phyloP scores from a whole-genome alignment of 2,329 filamentous ascomycete genomes.

The Fusarium beomiforme region DNA sequence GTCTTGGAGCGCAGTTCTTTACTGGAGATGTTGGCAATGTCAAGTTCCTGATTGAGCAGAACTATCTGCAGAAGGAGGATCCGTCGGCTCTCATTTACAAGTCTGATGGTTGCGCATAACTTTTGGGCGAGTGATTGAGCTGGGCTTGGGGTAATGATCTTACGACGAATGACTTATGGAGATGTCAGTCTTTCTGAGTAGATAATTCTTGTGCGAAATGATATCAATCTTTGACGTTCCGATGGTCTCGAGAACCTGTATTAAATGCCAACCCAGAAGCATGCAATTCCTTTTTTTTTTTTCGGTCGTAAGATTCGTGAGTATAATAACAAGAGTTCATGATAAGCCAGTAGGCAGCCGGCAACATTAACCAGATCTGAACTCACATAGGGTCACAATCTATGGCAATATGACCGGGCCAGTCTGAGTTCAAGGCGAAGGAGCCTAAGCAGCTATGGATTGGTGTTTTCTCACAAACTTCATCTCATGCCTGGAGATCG shows the following conservation, averaged over 20 bases:
- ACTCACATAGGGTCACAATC: too few species aligned
- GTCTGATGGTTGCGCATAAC: conserved; percentile 18
- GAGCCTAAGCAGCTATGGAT: neutral
- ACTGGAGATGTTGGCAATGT: conserved; percentile 44
- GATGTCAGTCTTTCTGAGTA: neutral
- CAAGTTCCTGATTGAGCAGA: conserved; percentile 30
- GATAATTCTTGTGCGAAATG: neutral
- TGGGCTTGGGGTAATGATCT: neutral
- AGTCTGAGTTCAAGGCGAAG: too few species aligned
- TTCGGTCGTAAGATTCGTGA: too few species aligned
- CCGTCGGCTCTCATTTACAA: conserved; percentile 26
- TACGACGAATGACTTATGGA: neutral
- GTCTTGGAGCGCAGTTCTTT: conserved; percentile 51
- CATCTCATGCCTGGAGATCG: neutral
- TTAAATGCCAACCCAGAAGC: too few species aligned
- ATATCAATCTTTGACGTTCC: neutral
- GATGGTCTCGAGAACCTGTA: too few species aligned
- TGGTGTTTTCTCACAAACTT: neutral
- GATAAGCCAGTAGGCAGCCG: too few species aligned
- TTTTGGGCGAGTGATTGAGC: neutral
- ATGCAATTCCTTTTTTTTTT: too few species aligned
- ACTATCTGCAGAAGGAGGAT: conserved; percentile 26
- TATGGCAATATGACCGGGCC: too few species aligned
- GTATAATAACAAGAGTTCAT: too few species aligned
- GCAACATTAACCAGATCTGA: too few species aligned